Percentiles rank a stretch among this genome's conserved stretches.
These are phyloP conservation scores for Capsicum chinense DNA, from an alignment of 257 asterid genomes.

Conservation along the genomic window DNA sequence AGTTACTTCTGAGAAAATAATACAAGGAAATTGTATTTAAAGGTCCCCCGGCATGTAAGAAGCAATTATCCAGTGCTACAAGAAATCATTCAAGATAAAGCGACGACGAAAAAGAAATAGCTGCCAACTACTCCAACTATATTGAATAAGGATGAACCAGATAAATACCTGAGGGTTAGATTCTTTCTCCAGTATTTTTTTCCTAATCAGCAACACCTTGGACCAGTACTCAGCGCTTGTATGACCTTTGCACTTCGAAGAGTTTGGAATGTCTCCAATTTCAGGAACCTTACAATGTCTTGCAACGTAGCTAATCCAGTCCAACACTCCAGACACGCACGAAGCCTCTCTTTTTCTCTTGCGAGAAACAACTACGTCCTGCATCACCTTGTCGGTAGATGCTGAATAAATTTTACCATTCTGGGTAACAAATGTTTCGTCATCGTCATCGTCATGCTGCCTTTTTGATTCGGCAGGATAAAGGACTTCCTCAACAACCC, in stretches of 20 bases:
- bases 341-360: conserved; percentile 65
- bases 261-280: conserved; percentile 55
- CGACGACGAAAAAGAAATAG: neutral
- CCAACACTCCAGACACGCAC: conserved; percentile 52
- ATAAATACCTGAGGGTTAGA: conserved; percentile 54
- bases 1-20: too few species aligned
- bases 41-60: conserved; percentile 18
- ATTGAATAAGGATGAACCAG: conserved; percentile 26
- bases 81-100: conserved; percentile 24
- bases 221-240: conserved; percentile 53
- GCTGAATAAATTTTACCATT: conserved; percentile 29
- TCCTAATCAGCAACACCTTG: conserved; percentile 61
- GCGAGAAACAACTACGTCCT: conserved; percentile 41
- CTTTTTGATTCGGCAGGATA: conserved; percentile 35
- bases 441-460: conserved; percentile 34
- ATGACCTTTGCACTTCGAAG: conserved; percentile 60
- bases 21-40: neutral
- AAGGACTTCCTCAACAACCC: conserved; percentile 34
- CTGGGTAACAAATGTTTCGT: conserved; percentile 19
- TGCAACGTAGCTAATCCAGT: conserved; percentile 62
- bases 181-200: conserved; percentile 50
- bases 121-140: neutral
- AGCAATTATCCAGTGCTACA: conserved; percentile 1
- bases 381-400: conserved; percentile 33
- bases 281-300: conserved; percentile 54